These are phyloP conservation scores for Pyronema domesticum DNA, from an alignment of 495 filamentous ascomycete species.

Conservation along the genomic window DNA sequence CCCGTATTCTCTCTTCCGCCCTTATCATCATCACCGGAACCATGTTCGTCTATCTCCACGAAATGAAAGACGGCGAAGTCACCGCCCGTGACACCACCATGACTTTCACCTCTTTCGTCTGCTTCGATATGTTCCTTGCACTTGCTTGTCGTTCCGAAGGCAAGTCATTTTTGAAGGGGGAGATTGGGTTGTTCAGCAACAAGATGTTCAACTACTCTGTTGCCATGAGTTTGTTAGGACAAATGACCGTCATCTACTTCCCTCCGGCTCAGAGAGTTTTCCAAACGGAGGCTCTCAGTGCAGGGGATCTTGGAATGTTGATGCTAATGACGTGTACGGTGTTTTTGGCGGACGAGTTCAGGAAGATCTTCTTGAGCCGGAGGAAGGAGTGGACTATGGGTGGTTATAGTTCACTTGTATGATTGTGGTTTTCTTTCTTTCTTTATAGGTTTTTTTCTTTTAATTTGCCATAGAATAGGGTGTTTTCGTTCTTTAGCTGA, in stretches of 20 bases:
- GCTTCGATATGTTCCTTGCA: conserved; percentile 99
- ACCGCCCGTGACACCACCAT: conserved; percentile 93
- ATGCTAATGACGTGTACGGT: conserved; percentile 63
- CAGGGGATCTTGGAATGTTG: conserved; percentile 54
- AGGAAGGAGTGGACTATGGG: conserved; percentile 18
- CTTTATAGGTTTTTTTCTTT: not conserved
- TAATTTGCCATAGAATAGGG: not conserved
- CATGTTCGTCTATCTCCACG: conserved; percentile 71
- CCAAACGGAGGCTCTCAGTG: conserved; percentile 71
- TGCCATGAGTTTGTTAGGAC: conserved; percentile 60
- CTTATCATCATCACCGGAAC: conserved; percentile 81
- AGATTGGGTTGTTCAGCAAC: conserved; percentile 66
- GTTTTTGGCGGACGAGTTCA: conserved; percentile 82
- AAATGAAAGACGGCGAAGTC: conserved; percentile 72
- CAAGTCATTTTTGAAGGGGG: conserved; percentile 73
- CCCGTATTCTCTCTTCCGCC: conserved; percentile 73
- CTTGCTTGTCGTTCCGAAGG: conserved; percentile 79
- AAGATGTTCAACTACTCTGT: conserved; percentile 94
- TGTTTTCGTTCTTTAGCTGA: not conserved
- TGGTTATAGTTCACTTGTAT: conserved; percentile 29
- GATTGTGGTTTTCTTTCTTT: not conserved
- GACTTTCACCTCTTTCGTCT: conserved; percentile 96
- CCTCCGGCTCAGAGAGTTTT: conserved; percentile 85
- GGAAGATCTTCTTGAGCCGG: conserved; percentile 45
- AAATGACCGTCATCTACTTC: conserved; percentile 80